Conservation (phyloP, 2,329 filamentous ascomycete species). For the Talaromyces sp. region DNA sequence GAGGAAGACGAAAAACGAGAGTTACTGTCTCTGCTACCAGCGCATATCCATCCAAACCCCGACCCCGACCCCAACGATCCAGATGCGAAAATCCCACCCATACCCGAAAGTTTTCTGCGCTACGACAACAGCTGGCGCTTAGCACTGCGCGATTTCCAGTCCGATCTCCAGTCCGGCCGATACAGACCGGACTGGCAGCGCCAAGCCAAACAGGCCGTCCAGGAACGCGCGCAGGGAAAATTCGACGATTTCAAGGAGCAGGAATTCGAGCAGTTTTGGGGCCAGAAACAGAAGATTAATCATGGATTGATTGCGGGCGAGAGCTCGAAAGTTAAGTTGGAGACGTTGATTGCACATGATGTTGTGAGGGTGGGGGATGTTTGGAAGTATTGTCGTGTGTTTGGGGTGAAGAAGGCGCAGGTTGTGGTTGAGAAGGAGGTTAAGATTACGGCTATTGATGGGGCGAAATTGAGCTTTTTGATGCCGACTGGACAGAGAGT, state of each 20-base stretch:
- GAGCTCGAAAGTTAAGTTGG: conserved; percentile 42
- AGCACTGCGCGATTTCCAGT: conserved; percentile 55
- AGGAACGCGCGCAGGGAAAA: conserved; percentile 52
- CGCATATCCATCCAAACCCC: conserved; percentile 40
- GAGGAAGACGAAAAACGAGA: conserved; percentile 44
- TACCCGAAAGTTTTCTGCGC: conserved; percentile 43
- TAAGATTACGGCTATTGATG: conserved; percentile 39
- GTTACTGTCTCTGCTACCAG: conserved; percentile 42
- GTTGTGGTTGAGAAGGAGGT: conserved; percentile 45
- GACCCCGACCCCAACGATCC: conserved; percentile 31
- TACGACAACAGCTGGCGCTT: conserved; percentile 53
- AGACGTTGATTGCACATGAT: conserved; percentile 36
- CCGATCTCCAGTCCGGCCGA: conserved; percentile 55
- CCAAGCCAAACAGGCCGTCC: conserved; percentile 54
- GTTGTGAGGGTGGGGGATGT: conserved; percentile 42
- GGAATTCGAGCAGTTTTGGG: conserved; percentile 59
- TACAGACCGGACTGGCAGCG: conserved; percentile 59
- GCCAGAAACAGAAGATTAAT: conserved; percentile 50
- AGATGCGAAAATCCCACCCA: conserved; percentile 36
- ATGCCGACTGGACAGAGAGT: conserved; percentile 41
- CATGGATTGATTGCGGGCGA: conserved; percentile 41
- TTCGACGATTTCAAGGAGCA: conserved; percentile 58
- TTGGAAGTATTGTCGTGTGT: conserved; percentile 39
- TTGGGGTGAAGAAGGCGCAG: conserved; percentile 26
- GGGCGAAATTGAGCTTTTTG: conserved; percentile 35